Evolutionary conservation across 805 yeast species (phyloP), one percentile per base, ranked within the genome.

Genomic region (Cyberlindnera amylophila): DNA sequence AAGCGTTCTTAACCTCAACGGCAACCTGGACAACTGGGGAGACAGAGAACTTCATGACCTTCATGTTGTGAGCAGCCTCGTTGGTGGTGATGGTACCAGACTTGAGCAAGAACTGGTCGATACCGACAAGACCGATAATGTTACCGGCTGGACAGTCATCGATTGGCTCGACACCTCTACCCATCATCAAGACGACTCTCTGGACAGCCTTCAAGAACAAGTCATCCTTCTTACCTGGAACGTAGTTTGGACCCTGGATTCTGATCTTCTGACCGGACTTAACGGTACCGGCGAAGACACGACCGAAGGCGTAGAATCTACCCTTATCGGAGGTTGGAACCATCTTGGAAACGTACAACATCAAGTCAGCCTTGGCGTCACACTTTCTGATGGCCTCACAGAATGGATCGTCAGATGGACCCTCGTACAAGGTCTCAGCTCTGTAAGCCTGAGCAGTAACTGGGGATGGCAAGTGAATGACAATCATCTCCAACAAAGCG

Each of bases 121-220:
- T 86, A 90, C 99, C 99, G 66, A 91, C 98, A 72, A 91, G 79
- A 89, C 98, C 99, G 69, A 90, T 82, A 84, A 91, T 91, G 96
- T 91, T 91, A 87, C 99, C 99, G 64, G 98, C 97, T 71, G 99
- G 98, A 79, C 95, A 86, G 79, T 91, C 98, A 66, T 91, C 98
- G 66, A 91, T 91, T 69, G 91, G 88, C 82, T 91, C 99, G 66
- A 87, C 95, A 72, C 77, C 73, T 79, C 97, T 87, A 72, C 99
- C 99, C 99, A 91, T 91, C 99, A 91, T 91, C 70, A 91, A 81
- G 65, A 91, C 99, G 64, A 96, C 93, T 83, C 99, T 91, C 82
- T 91, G 99, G 67, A 91, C 78, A 63, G 96, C 86, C 85, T 91
- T 91, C 69, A 91, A 58, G 89, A 91, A 93, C 65, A 91, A 79